phyloP scores from a whole-genome alignment of 129 eudicot species.

The Smallanthus sonchifolius region DNA sequence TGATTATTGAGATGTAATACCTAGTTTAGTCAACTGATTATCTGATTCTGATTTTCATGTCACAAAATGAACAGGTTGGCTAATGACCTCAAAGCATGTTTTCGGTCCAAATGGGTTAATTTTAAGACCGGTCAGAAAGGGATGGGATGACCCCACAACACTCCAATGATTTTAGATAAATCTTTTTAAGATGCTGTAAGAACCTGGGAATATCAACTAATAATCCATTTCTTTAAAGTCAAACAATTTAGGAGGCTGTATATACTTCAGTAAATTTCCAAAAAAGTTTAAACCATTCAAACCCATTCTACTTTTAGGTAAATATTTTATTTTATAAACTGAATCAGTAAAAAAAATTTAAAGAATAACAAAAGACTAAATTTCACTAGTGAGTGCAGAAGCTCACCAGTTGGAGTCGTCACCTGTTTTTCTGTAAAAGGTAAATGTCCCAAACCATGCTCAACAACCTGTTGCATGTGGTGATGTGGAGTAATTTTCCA shows the following conservation, averaged over 20 bases:
- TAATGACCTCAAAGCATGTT: no score
- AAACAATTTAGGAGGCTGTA: not conserved
- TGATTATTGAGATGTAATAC: no score
- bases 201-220: not conserved
- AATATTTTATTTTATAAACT: not conserved
- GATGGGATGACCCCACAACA: no score
- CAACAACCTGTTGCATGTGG: constrained; percentile 56
- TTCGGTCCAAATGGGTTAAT: no score
- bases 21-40: no score
- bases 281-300: not conserved
- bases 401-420: constrained; percentile 85
- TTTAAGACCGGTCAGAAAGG: no score
- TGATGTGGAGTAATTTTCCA: not conserved
- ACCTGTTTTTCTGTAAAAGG: constrained; percentile 92
- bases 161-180: no score
- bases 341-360: not conserved
- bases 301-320: not conserved
- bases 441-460: constrained; percentile 91
- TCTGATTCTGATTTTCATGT: no score
- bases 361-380: not conserved
- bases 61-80: no score
- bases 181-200: no score
- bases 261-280: not conserved
- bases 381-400: not conserved
- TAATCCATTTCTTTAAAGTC: not conserved